These are phyloP conservation scores for Nicotiana rustica DNA, from an alignment of 305 asterid genomes.

Conservation along the genomic window DNA sequence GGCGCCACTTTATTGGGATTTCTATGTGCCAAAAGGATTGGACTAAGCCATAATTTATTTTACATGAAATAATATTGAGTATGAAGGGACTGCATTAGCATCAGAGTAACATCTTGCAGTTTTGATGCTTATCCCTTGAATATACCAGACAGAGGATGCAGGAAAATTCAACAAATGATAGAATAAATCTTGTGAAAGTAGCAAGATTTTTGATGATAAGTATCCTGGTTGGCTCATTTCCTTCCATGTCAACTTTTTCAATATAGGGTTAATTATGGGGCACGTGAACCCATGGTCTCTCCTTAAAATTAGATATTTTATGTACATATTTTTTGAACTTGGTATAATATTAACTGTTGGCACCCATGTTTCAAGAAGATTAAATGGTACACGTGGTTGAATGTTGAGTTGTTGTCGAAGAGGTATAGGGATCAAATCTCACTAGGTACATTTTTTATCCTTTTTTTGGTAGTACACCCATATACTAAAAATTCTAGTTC, in stretches of 20 bases:
- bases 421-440: no score
- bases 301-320: no score
- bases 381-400: no score
- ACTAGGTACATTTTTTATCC: no score
- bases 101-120: conserved; percentile 86
- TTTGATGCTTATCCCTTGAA: conserved; percentile 79
- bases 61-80: conserved; percentile 98
- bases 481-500: no score
- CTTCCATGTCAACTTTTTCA: conserved; percentile 23
- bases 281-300: no score
- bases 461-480: no score
- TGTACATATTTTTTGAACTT: no score
- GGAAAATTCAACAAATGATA: conserved; percentile 74
- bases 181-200: conserved; percentile 89
- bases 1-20: conserved; percentile 98
- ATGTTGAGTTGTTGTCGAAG: no score
- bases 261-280: no score
- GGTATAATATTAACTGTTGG: no score
- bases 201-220: not conserved
- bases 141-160: conserved; percentile 97
- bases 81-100: conserved; percentile 89
- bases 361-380: no score
- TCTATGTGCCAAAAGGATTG: conserved; percentile 81
- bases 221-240: conserved; percentile 34
- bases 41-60: conserved; percentile 92